Evolutionary conservation across 768 basidiomycete genomes (phyloP).

Genomic region (Cytidiella melzeri): DNA sequence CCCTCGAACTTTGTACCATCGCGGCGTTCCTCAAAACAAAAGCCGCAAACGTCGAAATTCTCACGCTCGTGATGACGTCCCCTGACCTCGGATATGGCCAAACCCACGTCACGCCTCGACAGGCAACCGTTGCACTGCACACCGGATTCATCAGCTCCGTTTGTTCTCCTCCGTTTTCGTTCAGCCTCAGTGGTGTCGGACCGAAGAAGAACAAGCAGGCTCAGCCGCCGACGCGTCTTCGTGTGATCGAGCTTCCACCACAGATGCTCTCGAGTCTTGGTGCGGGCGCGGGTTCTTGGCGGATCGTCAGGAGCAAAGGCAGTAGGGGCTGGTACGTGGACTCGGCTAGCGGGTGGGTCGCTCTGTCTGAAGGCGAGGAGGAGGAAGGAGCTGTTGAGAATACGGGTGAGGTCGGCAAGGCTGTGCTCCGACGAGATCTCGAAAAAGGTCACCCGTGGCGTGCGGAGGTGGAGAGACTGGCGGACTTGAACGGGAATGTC

Average conservation of each 20-base stretch:
- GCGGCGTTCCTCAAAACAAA: constrained; percentile 62
- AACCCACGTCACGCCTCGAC: constrained; percentile 41
- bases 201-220: constrained; percentile 24
- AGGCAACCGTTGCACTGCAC: constrained; percentile 74
- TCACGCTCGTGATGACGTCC: constrained; percentile 74
- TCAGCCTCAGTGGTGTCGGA: constrained; percentile 34
- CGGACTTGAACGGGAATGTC: constrained; percentile 84
- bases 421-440: constrained; percentile 52
- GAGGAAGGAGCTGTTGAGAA: background rate
- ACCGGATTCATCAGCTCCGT: constrained; percentile 72
- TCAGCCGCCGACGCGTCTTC: constrained; percentile 59
- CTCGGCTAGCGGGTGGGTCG: constrained; percentile 77
- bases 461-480: constrained; percentile 62
- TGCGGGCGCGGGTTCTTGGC: constrained; percentile 79
- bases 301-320: constrained; percentile 86
- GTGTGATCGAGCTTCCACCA: constrained; percentile 82
- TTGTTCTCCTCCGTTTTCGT: constrained; percentile 71
- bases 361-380: constrained; percentile 22
- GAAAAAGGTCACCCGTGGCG: constrained; percentile 59
- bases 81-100: constrained; percentile 62
- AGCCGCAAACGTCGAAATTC: constrained; percentile 75
- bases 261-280: constrained; percentile 67
- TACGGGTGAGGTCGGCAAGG: constrained; percentile 29
- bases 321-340: constrained; percentile 95
- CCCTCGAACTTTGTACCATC: constrained; percentile 58